A percentile compares a stretch with the other conserved stretches of the same genome.
phyloP scores from a whole-genome alignment of 2,329 filamentous ascomycete species.

The Orbilia blumenaviensis region DNA sequence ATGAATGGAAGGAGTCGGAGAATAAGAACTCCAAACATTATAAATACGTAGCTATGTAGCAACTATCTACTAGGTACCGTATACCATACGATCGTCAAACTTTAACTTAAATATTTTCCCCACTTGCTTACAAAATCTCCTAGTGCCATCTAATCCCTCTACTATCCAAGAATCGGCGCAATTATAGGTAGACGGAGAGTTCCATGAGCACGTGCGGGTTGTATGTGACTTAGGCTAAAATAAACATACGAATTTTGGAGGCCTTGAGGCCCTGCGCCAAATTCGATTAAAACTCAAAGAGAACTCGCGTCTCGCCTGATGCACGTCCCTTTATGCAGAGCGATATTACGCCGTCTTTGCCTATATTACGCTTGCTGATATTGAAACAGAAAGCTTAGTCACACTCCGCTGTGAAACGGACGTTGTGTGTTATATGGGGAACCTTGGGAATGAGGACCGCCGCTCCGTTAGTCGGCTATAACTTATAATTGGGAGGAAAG shows the following conservation, averaged over 20 bases:
- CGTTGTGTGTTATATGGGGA: background rate
- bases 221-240: constrained; percentile 4
- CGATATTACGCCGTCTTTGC: constrained; percentile 8
- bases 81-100: background rate
- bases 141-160: background rate
- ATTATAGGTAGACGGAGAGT: background rate
- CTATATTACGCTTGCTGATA: background rate
- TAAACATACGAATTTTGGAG: background rate
- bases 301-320: constrained; percentile 7
- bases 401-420: constrained; percentile 3
- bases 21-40: background rate
- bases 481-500: background rate
- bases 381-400: constrained; percentile 17
- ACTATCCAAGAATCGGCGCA: background rate
- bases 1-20: background rate
- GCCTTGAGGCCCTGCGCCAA: background rate
- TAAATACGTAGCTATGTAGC: background rate
- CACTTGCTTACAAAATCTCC: no score
- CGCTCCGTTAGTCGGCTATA: background rate
- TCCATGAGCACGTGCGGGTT: background rate
- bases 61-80: no score
- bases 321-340: background rate
- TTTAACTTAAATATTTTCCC: background rate
- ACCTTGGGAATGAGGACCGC: background rate
- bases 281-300: background rate